Evolutionary conservation across 176 grass and related monocot genomes (phyloP).

Genomic region (Phoenix roebelenii): DNA sequence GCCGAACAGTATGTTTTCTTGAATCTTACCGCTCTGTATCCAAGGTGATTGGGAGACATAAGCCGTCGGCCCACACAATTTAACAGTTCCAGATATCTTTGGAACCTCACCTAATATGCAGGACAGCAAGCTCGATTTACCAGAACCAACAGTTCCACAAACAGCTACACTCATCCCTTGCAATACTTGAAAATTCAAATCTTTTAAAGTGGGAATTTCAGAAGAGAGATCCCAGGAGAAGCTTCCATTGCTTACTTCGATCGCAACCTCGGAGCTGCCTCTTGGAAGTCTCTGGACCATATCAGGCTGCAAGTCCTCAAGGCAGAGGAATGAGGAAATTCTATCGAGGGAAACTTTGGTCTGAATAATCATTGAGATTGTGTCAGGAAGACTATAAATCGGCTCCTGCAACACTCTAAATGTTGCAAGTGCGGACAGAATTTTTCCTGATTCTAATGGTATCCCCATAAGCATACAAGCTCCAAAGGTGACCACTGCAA

Average conservation of each 20-base stretch:
- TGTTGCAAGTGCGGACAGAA: constrained; percentile 61
- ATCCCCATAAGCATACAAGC: constrained; percentile 50
- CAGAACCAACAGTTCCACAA: constrained; percentile 69
- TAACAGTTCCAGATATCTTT: constrained; percentile 35
- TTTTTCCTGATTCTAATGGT: constrained; percentile 55
- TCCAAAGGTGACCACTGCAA: constrained; percentile 62
- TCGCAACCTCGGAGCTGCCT: constrained; percentile 29
- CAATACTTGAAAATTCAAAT: constrained; percentile 42
- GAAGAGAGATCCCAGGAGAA: constrained; percentile 57
- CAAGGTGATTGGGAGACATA: constrained; percentile 35
- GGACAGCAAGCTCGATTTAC: constrained; percentile 69
- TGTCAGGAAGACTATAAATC: constrained; percentile 46
- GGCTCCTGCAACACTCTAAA: constrained; percentile 62
- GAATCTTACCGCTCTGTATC: constrained; percentile 44
- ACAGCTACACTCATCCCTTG: constrained; percentile 47
- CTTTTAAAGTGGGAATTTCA: constrained; percentile 26
- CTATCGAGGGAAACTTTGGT: constrained; percentile 70
- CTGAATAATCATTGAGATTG: constrained; percentile 38
- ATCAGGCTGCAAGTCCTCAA: constrained; percentile 43
- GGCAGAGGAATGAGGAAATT: constrained; percentile 45
- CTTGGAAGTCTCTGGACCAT: constrained; percentile 34
- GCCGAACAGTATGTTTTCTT: constrained; percentile 41
- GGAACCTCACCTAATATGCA: constrained; percentile 71
- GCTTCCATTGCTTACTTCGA: constrained; percentile 36
- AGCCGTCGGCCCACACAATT: constrained; percentile 20